Conservation (phyloP, 2,329 filamentous ascomycete species). For the Aspergillus fumigatiaffinis region DNA sequence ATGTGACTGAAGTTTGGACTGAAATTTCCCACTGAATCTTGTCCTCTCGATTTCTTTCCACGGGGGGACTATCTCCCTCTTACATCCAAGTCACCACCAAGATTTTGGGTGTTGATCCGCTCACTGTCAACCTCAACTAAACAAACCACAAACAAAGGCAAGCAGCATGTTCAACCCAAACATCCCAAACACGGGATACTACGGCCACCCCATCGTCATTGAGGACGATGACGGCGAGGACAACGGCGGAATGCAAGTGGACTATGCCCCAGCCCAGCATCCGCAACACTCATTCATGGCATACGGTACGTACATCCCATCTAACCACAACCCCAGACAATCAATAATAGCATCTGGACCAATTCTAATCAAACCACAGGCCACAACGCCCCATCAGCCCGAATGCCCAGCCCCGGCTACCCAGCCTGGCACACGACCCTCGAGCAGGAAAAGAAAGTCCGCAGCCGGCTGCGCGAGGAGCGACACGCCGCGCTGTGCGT, state of each 20-base stretch:
- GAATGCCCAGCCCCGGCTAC: background rate
- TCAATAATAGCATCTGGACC: too few species aligned
- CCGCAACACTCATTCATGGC: slow-evolving; percentile 1
- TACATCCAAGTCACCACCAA: too few species aligned
- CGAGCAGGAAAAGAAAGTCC: slow-evolving; percentile 20
- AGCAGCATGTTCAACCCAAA: slow-evolving; percentile 13
- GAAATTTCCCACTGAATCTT: too few species aligned
- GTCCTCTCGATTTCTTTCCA: too few species aligned
- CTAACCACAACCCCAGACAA: background rate
- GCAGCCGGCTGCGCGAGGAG: slow-evolving; percentile 28
- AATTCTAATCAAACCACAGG: background rate
- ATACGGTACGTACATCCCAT: background rate
- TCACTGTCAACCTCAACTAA: too few species aligned
- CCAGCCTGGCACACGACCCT: slow-evolving; percentile 12
- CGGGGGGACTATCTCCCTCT: too few species aligned
- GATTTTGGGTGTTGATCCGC: background rate
- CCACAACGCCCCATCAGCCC: slow-evolving; percentile 3
- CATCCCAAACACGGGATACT: slow-evolving; percentile 6
- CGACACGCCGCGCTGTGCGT: slow-evolving; percentile 37
- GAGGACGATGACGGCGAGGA: slow-evolving; percentile 17
- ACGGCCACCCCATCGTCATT: slow-evolving; percentile 14
- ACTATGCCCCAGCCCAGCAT: slow-evolving; percentile 1
- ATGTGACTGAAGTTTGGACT: too few species aligned
- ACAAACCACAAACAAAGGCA: too few species aligned
- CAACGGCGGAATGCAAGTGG: slow-evolving; percentile 24